Evolutionary conservation across 805 yeast species (phyloP), one percentile per base, ranked within the genome.

Genomic region (Maudiozyma saulgeensis): DNA sequence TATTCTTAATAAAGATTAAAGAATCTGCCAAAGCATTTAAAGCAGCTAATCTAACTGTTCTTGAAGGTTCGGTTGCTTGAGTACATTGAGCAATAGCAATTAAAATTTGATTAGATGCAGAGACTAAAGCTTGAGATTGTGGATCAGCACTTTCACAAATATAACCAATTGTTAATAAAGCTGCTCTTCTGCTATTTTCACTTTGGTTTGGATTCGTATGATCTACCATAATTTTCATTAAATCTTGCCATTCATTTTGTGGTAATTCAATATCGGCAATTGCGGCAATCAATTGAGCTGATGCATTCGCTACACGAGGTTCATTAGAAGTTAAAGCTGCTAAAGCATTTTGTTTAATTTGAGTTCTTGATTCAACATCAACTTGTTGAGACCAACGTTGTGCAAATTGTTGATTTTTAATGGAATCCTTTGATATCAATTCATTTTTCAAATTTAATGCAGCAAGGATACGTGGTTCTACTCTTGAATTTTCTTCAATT

Each of bases 41-140:
- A 1, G 99, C 99, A 6, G 97, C 86, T 55, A 87, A 74, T 56
- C 97, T 78, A 40, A 93, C 97, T 35, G 74, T 69, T 41, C 74
- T 71, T 23, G 85, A 80, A 11, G 87, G 81, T 68, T 91, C 98
- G 8, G 81, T 73, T 21, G 84, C 70, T 64, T 87, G 95, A 3
- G 95, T 97, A 56, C 98, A 98, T 72, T 93, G 98, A 43, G 91
- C 95, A 62, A 91, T 89, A 23, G 99, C 96, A 55, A 95, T 89
- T 56, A 93, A 75, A 49, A 93, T 88, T 48, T 96, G 96, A 67
- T 87, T 87, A 19, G 96, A 82, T 68, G 90, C 96, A 5, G 87
- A 75, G 9, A 83, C 81, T 53, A 91, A 82, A 32, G 82, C 84
- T 23, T 84, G 81, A 51, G 68, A 70, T 49, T 66, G 68, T 26